Base-by-base conservation (phyloP, 2,329 filamentous ascomycete genomes). In the Periconia sp. region DNA sequence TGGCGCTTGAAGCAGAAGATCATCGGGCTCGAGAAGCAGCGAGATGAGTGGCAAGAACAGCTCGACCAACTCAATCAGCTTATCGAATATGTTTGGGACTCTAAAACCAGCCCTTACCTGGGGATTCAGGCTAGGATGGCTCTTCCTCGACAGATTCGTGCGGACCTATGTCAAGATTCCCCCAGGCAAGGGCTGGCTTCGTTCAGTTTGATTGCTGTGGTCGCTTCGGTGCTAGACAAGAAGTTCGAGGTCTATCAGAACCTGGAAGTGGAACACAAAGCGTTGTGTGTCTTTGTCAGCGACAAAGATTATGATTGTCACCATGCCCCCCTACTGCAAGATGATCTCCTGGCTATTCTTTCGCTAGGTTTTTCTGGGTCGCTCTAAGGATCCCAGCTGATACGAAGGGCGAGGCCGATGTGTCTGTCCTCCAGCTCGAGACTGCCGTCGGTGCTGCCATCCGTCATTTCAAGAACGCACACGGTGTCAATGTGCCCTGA, bases 321-420 rank as follows among this genome's bases (percentile, higher is more conserved):
- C 75, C 97, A 97, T 70, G 85, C 88, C 13, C 92, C n/a, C 97
- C 75, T 97, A 94, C 72, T 97, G 92, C 86, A 97, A 97, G 79
- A 92, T 93, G 69, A 96, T 97, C 51, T 81, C 97, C 7, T 97
- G 93, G 93, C 93, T 93, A 1, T 92, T 97, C 55, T 96, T 97
- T 74, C 92, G 97, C 76, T 97, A 97, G 73, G 92, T 97, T 74
- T 96, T 97, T 55, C 94, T 93, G 0, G 94, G 97, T 71, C 95
- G 96, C 70, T 93, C 93, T 23, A 96, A 96, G 81, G n/a, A 97
- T 99, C 71, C 90, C 94, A 49, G 94, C 92, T 55, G 94, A 97
- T 82, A 97, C 97, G 89, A 97, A 97, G 89, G 94, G 94, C 75
- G 94, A 99, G 82, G 95, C 93, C 57, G 94, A 99, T 72, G 87